Base-by-base conservation (phyloP, 2,329 filamentous ascomycete genomes). In the Gaeumannomyces tritici region DNA sequence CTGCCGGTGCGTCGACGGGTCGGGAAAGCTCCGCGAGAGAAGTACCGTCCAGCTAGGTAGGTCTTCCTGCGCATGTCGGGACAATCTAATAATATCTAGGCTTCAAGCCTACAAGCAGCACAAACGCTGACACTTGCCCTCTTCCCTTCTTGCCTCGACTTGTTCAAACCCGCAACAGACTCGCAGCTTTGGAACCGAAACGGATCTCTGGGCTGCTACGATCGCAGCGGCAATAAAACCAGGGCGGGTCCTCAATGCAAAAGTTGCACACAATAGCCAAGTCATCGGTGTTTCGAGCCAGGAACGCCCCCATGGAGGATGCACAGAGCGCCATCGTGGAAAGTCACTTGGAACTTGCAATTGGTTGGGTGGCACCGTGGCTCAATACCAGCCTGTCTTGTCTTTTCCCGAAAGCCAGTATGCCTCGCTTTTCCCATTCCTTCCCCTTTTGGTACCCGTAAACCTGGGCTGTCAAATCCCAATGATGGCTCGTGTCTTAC, bases 171-270 rank as follows among this genome's bases (percentile, higher is more conserved):
- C n/a, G n/a, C n/a, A 33, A 33, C 1, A 33, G 75, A 77, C 64
- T 67, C 67, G 6, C 60, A 75, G 24, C 62, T 78, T 31, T 73
- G 71, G 66, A 73, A 77, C 62, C 67, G 69, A 9, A 67, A 77
- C 55, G 76, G 76, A 6, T 65, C 65, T n/a, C 65, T 76, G 59
- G 74, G 73, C 21, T 78, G 76, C 68, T 77, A 73, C 64, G 68
- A 67, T 47, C 69, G 71, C 35, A 61, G 69, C 13, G 76, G 75
- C n/a, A 76, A 74, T 68, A 73, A 72, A 67, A 72, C 73, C 15
- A n/a, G 54, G 54, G 42, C 42, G 11, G 42, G 42, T 11, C 42
- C 42, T 18, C 42, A 51, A 9, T 51, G 42, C 21, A 51, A n/a
- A 9, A 24, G 42, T 21, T 51, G 42, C 24, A 4, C 42, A 51